A percentile compares a stretch with the other conserved stretches of the same genome.
Conservation (phyloP, 73 alveolate genomes). For the Diophrys appendiculata region DNA sequence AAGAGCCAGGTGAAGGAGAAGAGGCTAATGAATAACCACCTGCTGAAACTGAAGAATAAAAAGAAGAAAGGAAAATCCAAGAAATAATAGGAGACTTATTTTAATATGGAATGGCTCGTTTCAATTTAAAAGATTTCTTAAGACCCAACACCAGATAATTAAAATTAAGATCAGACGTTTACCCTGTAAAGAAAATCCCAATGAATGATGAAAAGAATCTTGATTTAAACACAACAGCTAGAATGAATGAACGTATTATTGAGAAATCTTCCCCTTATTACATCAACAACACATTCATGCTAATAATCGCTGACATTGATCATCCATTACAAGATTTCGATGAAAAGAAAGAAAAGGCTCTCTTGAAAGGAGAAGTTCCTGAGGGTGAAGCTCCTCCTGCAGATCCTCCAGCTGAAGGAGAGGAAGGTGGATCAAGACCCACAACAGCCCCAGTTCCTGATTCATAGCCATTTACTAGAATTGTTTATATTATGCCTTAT, state of each 20-base stretch:
- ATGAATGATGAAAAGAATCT: slow-evolving; percentile 49
- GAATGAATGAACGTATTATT: slow-evolving; percentile 52
- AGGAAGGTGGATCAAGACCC: not conserved
- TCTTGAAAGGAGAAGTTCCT: slow-evolving; percentile 1
- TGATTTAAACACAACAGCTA: slow-evolving; percentile 65
- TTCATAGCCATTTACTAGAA: slow-evolving; percentile 31
- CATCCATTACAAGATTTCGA: slow-evolving; percentile 38
- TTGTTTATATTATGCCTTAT: slow-evolving; percentile 64
- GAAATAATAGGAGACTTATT: slow-evolving; percentile 6
- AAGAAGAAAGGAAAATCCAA: not conserved
- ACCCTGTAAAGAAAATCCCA: slow-evolving; percentile 54
- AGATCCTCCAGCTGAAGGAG: slow-evolving; percentile 9
- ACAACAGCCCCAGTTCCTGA: not conserved
- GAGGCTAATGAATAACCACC: no score
- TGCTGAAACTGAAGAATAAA: no score
- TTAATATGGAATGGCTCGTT: slow-evolving; percentile 58
- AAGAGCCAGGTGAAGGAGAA: not conserved
- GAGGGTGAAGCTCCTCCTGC: not conserved
- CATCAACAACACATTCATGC: slow-evolving; percentile 49
- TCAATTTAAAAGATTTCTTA: slow-evolving; percentile 44
- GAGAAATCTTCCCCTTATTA: slow-evolving; percentile 64
- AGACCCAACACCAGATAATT: slow-evolving; percentile 46
- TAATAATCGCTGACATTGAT: slow-evolving; percentile 47
- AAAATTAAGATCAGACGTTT: slow-evolving; percentile 60
- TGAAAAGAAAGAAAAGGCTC: slow-evolving; percentile 33